A percentile compares a stretch with the other conserved stretches of the same genome.
These are phyloP conservation scores for Holtermannia corniformis DNA, from an alignment of 768 basidiomycete species.

Conservation along the genomic window DNA sequence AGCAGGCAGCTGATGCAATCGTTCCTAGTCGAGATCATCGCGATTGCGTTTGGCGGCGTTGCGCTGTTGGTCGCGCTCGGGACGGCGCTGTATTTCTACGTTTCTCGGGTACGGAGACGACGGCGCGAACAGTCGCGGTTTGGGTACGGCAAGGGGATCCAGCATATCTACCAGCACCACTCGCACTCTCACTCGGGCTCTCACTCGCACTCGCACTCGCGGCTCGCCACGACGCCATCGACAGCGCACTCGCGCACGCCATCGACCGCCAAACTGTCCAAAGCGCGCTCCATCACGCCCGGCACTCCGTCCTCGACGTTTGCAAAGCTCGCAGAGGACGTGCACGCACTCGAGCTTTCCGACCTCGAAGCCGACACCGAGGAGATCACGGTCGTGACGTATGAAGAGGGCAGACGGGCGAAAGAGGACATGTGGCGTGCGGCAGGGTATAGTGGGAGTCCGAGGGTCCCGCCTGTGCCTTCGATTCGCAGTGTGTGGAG, in stretches of 20 bases:
- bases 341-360: neutral
- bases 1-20: neutral
- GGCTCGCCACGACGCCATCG: neutral
- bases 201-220: neutral
- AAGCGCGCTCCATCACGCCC: neutral
- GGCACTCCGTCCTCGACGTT: neutral
- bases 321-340: neutral
- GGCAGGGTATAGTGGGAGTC: neutral
- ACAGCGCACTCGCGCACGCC: neutral
- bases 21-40: neutral
- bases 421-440: neutral
- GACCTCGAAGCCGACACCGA: neutral
- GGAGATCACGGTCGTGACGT: neutral
- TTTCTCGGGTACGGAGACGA: neutral
- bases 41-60: neutral
- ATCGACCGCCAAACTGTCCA: neutral
- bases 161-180: neutral
- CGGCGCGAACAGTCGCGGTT: neutral
- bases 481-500: neutral
- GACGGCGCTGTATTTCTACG: neutral
- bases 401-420: neutral
- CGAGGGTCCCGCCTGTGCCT: neutral
- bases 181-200: neutral
- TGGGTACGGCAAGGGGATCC: neutral
- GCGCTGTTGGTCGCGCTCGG: neutral